Conservation (phyloP, 225 moss, liverwort and hornwort species). For the Rhytidiadelphus loreus region DNA sequence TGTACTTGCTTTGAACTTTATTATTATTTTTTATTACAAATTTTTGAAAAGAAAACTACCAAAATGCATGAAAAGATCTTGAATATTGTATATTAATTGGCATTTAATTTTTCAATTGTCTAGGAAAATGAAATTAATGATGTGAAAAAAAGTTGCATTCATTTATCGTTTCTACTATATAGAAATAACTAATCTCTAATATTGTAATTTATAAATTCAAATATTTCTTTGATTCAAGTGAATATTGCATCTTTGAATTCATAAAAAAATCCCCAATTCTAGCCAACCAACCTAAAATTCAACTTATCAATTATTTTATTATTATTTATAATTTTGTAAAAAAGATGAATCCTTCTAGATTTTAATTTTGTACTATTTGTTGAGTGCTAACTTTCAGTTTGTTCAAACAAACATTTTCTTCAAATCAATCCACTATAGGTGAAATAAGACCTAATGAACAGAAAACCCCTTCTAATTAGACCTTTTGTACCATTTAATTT, state of each 20-base stretch:
- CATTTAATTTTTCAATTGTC: background rate
- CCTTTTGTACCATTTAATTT: background rate
- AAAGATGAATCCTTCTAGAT: too few species aligned
- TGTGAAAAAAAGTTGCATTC: background rate
- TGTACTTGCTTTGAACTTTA: background rate
- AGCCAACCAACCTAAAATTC: background rate
- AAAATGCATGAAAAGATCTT: background rate
- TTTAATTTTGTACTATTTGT: background rate
- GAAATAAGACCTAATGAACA: background rate
- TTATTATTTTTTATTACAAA: background rate
- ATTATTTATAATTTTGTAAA: background rate
- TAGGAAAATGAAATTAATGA: background rate
- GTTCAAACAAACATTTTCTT: background rate
- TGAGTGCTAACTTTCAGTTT: background rate
- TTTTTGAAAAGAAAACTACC: background rate
- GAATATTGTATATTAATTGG: background rate
- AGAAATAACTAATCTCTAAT: background rate
- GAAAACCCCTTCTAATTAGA: too few species aligned
- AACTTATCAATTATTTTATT: background rate
- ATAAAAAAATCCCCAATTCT: fast-evolving
- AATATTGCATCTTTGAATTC: background rate
- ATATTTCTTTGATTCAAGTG: background rate
- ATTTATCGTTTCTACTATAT: fast-evolving
- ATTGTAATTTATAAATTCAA: background rate
- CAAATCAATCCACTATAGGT: fast-evolving